Conservation (phyloP, 2,329 filamentous ascomycete species). For the Aureobasidium vineae region DNA sequence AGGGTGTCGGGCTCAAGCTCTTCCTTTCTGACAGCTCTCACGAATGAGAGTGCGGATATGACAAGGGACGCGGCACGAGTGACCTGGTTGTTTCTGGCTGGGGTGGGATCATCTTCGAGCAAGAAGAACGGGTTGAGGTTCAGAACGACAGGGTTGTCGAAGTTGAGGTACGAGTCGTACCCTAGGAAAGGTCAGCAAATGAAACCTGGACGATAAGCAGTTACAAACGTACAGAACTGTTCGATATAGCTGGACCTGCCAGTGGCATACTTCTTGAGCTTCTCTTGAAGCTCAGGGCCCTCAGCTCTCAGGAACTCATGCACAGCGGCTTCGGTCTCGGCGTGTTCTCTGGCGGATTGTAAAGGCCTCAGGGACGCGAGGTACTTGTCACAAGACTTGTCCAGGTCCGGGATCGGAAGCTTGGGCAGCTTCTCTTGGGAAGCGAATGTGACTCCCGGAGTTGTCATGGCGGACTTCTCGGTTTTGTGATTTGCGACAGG, state of each 20-base stretch:
- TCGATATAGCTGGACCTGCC: conserved; percentile 96
- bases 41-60: conserved; percentile 85
- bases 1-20: conserved; percentile 87
- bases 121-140: conserved; percentile 98
- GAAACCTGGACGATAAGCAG: conserved; percentile 35
- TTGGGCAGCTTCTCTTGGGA: conserved; percentile 86
- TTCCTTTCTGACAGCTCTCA: conserved; percentile 86
- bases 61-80: conserved; percentile 90
- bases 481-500: conserved; percentile 50
- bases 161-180: conserved; percentile 99
- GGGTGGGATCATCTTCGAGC: conserved; percentile 94
- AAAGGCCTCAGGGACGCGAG: conserved; percentile 75
- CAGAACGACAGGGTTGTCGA: conserved; percentile 93
- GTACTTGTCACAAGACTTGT: conserved; percentile 74
- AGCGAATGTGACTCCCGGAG: conserved; percentile 78
- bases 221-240: conserved; percentile 75
- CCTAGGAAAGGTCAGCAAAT: conserved; percentile 52
- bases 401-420: conserved; percentile 87
- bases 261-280: conserved; percentile 82
- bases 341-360: conserved; percentile 76
- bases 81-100: conserved; percentile 93
- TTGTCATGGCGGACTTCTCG: conserved; percentile 51
- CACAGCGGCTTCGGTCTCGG: conserved; percentile 76
- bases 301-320: conserved; percentile 78
- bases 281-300: conserved; percentile 81